Evolutionary conservation across 179 eudicot genomes (phyloP), one percentile per base, ranked within the genome.

Genomic region (Vitellaria paradoxa): DNA sequence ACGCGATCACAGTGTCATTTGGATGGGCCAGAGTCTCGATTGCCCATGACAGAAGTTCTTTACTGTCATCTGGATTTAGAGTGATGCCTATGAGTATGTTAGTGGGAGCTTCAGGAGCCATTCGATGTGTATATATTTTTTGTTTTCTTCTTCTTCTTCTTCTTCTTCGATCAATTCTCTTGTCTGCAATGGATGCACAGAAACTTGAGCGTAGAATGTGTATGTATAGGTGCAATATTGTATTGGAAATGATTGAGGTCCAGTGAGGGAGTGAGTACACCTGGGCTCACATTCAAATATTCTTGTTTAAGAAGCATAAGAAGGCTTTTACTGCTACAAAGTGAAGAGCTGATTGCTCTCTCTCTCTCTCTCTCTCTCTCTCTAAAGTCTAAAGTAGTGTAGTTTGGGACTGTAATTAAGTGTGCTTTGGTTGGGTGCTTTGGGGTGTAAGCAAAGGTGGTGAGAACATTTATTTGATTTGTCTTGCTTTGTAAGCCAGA

Each of bases 381-480:
- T 18, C 50, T 73, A 42, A 12, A 7, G 55, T 47, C 53, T 9
- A 6, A 11, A 65, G 73, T 30, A 24, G 17, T 63, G 40, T 9
- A 72, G 56, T 68, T 76, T 49, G 14, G 47, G 78, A 15, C 50
- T 45, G 45, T 70, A 68, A 61, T 80, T 81, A 84, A 86, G 86
- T 86, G 82, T 66, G 80, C 62, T 56, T 52, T 53, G 90, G 86
- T 87, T 83, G 90, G 90, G 89, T 87, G 91, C 87, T 93, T 93
- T 93, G 84, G 74, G 83, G 85, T 85, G 84, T 87, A 93, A 90
- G 97, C 97, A 93, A 93, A 90, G 93, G 91, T 84, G 84, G 85
- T 30, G 37, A 81, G 88, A 79, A 26, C 26, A 3, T 66, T 73
- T 70, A 77, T 84, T 84, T 72, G 84, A 85, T 80, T 83, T 87